Conservation (phyloP, 306 rosid genomes). For the Cicer pinnatifidum region DNA sequence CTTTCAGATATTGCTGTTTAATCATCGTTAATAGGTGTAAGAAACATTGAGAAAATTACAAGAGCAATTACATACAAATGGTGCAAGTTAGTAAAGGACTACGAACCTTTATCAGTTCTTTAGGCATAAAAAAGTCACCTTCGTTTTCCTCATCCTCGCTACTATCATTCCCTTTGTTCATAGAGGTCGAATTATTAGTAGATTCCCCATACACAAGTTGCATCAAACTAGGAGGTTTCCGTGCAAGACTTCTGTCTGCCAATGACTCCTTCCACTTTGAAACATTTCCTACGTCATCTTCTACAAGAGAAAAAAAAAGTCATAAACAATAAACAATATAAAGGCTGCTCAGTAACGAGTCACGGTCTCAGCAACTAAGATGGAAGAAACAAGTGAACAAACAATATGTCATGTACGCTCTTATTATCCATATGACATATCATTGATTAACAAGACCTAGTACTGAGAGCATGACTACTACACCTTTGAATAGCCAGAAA, state of each 20-base stretch:
- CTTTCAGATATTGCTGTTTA: conserved; percentile 9
- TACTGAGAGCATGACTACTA: conserved; percentile 9
- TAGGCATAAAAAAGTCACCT: conserved; percentile 74
- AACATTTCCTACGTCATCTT: conserved; percentile 68
- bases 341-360: neutral
- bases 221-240: conserved; percentile 70
- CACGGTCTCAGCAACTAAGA: conserved; percentile 7
- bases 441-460: conserved; percentile 31
- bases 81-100: conserved; percentile 41
- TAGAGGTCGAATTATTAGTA: conserved; percentile 43
- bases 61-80: conserved; percentile 13
- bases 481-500: conserved; percentile 30
- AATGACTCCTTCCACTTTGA: conserved; percentile 88
- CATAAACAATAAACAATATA: conserved; percentile 43
- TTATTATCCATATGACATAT: conserved; percentile 27
- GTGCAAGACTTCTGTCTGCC: conserved; percentile 60
- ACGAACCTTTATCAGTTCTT: conserved; percentile 75
- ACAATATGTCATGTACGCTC: neutral
- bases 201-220: conserved; percentile 86
- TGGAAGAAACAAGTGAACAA: conserved; percentile 13
- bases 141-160: conserved; percentile 65
- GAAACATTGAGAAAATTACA: conserved; percentile 15
- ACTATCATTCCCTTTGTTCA: conserved; percentile 52
- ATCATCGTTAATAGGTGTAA: conserved; percentile 12
- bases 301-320: conserved; percentile 37